A percentile compares a stretch with the other conserved stretches of the same genome.
phyloP scores from a whole-genome alignment of 345 rosid species.

The Populus davidiana region DNA sequence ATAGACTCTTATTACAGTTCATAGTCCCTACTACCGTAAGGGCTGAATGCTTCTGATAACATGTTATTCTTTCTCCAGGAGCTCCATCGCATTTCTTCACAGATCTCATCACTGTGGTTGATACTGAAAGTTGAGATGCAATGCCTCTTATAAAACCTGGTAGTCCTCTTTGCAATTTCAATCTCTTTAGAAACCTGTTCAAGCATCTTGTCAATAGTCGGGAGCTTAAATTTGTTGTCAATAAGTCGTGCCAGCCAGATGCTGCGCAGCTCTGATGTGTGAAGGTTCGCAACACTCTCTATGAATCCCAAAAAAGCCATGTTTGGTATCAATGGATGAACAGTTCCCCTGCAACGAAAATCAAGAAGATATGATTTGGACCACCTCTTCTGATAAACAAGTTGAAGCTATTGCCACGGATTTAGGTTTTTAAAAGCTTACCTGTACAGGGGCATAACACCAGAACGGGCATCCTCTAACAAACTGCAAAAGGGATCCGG shows the following conservation, averaged over 20 bases:
- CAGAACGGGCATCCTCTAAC: constrained; percentile 49
- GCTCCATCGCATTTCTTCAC: constrained; percentile 77
- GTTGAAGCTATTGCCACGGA: neutral
- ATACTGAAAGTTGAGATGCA: constrained; percentile 92
- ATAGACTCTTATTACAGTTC: constrained; percentile 4
- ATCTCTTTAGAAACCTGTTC: constrained; percentile 52
- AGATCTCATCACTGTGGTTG: constrained; percentile 74
- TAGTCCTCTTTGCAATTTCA: constrained; percentile 53
- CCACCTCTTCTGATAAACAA: neutral
- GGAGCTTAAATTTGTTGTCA: constrained; percentile 61
- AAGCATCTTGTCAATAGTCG: constrained; percentile 61
- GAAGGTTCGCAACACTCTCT: constrained; percentile 75
- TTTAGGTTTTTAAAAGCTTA: constrained; percentile 12
- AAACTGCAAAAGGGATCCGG: constrained; percentile 70
- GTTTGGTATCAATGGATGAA: constrained; percentile 80
- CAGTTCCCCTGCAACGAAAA: constrained; percentile 54
- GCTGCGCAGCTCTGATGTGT: constrained; percentile 73
- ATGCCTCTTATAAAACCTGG: constrained; percentile 75
- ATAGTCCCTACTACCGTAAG: constrained; percentile 66
- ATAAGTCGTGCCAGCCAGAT: constrained; percentile 60
- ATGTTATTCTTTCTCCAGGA: constrained; percentile 64
- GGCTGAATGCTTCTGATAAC: constrained; percentile 72
- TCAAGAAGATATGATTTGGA: neutral
- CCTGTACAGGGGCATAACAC: constrained; percentile 75
- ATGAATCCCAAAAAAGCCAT: constrained; percentile 73